Base-by-base conservation (phyloP, 257 asterid genomes). In the Salvia splendens region DNA sequence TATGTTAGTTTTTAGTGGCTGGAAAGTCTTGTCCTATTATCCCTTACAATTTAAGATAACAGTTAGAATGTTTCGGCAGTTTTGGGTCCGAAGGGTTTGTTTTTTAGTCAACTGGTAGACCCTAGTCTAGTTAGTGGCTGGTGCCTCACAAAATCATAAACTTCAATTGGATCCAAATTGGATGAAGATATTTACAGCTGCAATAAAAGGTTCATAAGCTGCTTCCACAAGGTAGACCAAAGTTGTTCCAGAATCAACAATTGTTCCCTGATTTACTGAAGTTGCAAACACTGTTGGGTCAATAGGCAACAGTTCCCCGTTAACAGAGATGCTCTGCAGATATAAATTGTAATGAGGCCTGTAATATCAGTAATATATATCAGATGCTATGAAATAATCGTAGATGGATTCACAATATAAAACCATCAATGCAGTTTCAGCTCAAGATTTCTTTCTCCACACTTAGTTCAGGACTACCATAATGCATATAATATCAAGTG, bases 191-290 rank as follows among this genome's bases (percentile, higher is more conserved):
- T 69, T 84, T 89, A 92, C 96, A 52, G 95, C 86, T 73, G 76
- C 71, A 75, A 87, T 84, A 72, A 92, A 79, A 65, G 95, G 92
- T 71, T 87, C 95, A 79, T 84, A 92, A 52, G 96, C 98, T 71
- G 81, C 94, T 66, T 77, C 83, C 24, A 85, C 95, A 64, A 92
- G 95, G 80, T 89, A 92, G 12, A 92, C 87, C 76, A 92, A 81
- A 70, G 98, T 92, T 70, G 98, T 92, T 67, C 78, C 78, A 67
- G 78, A 74, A 67, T 74, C 78, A 35, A 74, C 74, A 36, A 74
- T 74, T 49, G 78, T 74, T 45, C 78, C 78, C 66, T 68, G 73
- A 61, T 55, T 74, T 61, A 67, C 61, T 43, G 78, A 67, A 17
- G 78, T 74, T 24, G 74, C 53, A 68, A 74, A 74, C 16, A 68